Conservation (phyloP, 1,139 yeast genomes). For the Candida neerlandica region DNA sequence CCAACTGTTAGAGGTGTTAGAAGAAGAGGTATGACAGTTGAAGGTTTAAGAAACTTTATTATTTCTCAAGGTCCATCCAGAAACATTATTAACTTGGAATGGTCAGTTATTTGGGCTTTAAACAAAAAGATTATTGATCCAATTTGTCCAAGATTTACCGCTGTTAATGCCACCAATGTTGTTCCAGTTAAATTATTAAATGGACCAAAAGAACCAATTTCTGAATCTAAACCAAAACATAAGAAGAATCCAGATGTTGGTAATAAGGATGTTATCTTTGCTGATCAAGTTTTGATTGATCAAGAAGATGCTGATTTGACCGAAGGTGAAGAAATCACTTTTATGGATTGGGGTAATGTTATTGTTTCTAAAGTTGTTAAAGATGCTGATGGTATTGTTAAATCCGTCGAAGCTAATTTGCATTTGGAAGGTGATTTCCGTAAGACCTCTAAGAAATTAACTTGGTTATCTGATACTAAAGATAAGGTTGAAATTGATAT, state of each 20-base stretch:
- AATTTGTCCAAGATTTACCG: constrained; percentile 91
- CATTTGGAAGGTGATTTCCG: constrained; percentile 97
- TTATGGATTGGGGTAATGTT: constrained; percentile 99
- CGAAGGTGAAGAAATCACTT: constrained; percentile 82
- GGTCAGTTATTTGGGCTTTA: constrained; percentile 96
- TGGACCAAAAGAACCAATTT: constrained; percentile 64
- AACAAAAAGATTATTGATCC: constrained; percentile 97
- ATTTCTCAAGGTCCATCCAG: constrained; percentile 96
- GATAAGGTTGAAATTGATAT: constrained; percentile 73
- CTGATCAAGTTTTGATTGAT: constrained; percentile 71
- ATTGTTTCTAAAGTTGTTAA: constrained; percentile 73
- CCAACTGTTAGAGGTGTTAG: constrained; percentile 98
- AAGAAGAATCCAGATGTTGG: constrained; percentile 96
- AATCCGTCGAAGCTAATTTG: constrained; percentile 73
- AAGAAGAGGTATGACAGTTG: constrained; percentile 99
- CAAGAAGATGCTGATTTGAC: constrained; percentile 84
- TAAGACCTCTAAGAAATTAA: constrained; percentile 91
- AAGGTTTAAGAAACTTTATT: constrained; percentile 90
- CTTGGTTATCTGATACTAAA: constrained; percentile 90
- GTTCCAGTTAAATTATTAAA: constrained; percentile 67
- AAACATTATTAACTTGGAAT: constrained; percentile 92
- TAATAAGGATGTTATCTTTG: constrained; percentile 71
- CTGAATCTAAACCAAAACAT: constrained; percentile 86
- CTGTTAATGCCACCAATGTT: constrained; percentile 62
- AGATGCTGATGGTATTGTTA: constrained; percentile 58